These are phyloP conservation scores for Didymella pomorum DNA, from an alignment of 2,329 filamentous ascomycete genomes.

Conservation along the genomic window DNA sequence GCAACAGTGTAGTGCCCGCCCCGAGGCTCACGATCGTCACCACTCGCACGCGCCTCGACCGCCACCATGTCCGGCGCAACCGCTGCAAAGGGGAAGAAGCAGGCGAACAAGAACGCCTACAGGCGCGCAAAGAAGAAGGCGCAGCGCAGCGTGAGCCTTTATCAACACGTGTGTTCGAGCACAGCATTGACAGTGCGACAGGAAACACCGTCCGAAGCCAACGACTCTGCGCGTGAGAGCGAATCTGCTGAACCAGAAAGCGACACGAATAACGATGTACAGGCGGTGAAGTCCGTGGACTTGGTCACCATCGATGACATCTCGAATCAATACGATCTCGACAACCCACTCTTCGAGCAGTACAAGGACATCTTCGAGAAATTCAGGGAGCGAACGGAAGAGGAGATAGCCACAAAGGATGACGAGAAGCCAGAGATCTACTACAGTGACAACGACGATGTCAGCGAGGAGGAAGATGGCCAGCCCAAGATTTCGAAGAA, in stretches of 20 bases:
- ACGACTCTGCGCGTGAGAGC: constrained; percentile 46
- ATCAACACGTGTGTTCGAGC: not conserved
- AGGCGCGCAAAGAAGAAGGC: constrained; percentile 94
- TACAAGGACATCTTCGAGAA: constrained; percentile 84
- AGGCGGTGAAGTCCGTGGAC: constrained; percentile 58
- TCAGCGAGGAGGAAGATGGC: constrained; percentile 79
- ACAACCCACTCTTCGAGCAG: constrained; percentile 81
- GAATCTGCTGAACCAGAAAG: constrained; percentile 49
- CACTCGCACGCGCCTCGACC: constrained; percentile 1
- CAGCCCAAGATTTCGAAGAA: constrained; percentile 86
- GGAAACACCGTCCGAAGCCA: constrained; percentile 48
- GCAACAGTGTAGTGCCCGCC: not conserved
- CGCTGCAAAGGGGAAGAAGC: constrained; percentile 54
- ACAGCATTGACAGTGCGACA: constrained; percentile 34
- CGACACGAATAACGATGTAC: constrained; percentile 46
- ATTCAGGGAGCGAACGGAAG: constrained; percentile 67
- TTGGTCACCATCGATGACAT: constrained; percentile 42
- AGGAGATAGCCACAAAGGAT: constrained; percentile 62
- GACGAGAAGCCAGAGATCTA: constrained; percentile 84
- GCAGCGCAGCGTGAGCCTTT: constrained; percentile 68
- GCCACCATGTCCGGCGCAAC: constrained; percentile 41
- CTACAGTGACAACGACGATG: constrained; percentile 83
- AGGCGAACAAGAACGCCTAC: constrained; percentile 93
- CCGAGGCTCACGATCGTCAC: not conserved
- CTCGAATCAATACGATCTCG: constrained; percentile 63